These are phyloP conservation scores for Yamagishiella unicocca DNA, from an alignment of 139 green algal genomes.

Conservation along the genomic window DNA sequence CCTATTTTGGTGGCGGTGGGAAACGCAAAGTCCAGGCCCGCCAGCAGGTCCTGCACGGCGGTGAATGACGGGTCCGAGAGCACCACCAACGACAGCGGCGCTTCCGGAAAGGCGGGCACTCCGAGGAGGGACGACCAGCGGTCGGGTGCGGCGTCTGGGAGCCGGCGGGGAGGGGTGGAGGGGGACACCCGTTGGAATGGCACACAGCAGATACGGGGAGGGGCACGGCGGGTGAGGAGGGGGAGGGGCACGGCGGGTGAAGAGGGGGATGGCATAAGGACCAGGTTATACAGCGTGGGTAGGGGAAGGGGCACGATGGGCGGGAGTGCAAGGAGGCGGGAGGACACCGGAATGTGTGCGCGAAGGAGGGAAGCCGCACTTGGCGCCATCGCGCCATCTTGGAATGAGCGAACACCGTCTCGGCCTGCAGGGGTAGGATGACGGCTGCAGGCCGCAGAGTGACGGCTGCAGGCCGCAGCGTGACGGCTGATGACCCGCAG, in stretches of 20 bases:
- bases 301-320: too few species aligned
- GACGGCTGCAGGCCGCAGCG: too few species aligned
- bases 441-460: too few species aligned
- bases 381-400: too few species aligned
- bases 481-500: too few species aligned
- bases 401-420: too few species aligned
- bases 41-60: constrained; percentile 55
- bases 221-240: not conserved
- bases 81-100: constrained; percentile 50
- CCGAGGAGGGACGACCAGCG: constrained; percentile 59
- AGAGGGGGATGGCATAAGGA: not conserved
- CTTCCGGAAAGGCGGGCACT: constrained; percentile 36
- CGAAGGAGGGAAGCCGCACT: too few species aligned
- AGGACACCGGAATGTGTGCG: too few species aligned
- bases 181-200: not conserved
- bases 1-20: constrained; percentile 59
- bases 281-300: too few species aligned
- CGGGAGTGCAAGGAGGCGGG: too few species aligned
- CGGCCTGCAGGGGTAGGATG: too few species aligned
- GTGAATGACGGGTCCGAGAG: constrained; percentile 62
- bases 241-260: not conserved
- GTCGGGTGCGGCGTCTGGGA: constrained; percentile 55
- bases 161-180: not conserved
- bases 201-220: not conserved
- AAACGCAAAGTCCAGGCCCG: constrained; percentile 66